Percentiles rank a stretch among this genome's conserved stretches.
These are phyloP conservation scores for Colletotrichum truncatum DNA, from an alignment of 2,329 filamentous ascomycete species.

Conservation along the genomic window DNA sequence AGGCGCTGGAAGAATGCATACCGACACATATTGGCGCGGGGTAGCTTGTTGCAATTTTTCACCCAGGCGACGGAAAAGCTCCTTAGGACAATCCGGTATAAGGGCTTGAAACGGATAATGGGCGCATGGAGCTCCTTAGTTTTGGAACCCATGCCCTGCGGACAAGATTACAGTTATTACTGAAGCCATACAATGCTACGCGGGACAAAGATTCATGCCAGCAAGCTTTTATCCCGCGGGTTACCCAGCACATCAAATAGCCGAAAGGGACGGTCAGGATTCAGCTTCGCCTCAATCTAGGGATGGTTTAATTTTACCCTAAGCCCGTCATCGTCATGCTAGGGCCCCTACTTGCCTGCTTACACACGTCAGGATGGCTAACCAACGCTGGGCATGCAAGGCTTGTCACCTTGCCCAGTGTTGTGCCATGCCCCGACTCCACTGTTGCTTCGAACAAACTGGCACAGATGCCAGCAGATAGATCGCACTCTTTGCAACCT, in stretches of 20 bases:
- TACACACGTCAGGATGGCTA: neutral
- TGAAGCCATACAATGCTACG: neutral
- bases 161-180: neutral
- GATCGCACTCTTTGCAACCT: neutral
- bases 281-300: constrained; percentile 20
- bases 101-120: neutral
- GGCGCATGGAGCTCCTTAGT: neutral
- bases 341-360: constrained; percentile 8
- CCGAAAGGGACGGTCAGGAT: constrained; percentile 15
- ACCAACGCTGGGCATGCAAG: neutral
- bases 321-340: constrained; percentile 8
- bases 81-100: neutral
- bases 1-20: neutral
- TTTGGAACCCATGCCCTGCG: neutral
- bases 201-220: neutral
- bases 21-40: neutral
- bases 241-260: neutral
- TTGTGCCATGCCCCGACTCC: neutral
- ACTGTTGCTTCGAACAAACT: neutral
- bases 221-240: neutral
- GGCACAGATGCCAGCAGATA: neutral
- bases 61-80: neutral
- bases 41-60: neutral
- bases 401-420: neutral
- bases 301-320: constrained; percentile 14